Base-by-base conservation (phyloP, 2,329 filamentous ascomycete genomes). In the Didymella keratinophila region DNA sequence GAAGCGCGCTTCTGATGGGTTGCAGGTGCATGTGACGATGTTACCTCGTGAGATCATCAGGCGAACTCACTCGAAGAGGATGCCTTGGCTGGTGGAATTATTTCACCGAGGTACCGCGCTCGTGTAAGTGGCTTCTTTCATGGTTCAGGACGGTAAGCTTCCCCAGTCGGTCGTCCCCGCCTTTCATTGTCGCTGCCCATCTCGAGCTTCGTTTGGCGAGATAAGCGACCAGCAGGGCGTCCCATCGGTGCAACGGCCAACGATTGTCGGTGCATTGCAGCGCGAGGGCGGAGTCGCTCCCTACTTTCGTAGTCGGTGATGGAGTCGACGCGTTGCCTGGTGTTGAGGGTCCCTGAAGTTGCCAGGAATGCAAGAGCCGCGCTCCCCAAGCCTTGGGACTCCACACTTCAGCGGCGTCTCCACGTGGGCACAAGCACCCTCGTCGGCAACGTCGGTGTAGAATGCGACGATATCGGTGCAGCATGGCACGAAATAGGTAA, bases 1-100 rank as follows among this genome's bases (percentile, higher is more conserved):
- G 68, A 71, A 55, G 23, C 21, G 43, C 39, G 39, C 61, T 41
- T 57, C 60, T 58, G 59, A 60, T 58, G 58, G 47, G 43, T 53
- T 44, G 48, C 60, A 49, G 53, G 64, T 12, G 58, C 66, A 66
- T 62, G 58, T 62, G 57, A 65, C 58, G 52, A 58, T 47, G 43
- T 54, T 62, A 68, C 60, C 62, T 70, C 56, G 62, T 66, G 60
- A 54, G 56, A 66, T 58, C 49, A 52, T 42, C 49, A 58, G 52
- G 59, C 63, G 64, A 69, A 63, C 56, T 43, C 57, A 21, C 57
- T 23, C 14, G 49, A 59, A 54, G 52, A 41, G 60, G 46, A 34
- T 42, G 21, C 50, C 54, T 52, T 58, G 60, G 62, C 63, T 70
- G 68, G 68, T 69, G 66, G 68, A 69, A 64, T 43, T 62, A 64